Evolutionary conservation across 345 rosid genomes (phyloP), one percentile per base, ranked within the genome.

Genomic region (Linum trigynum): DNA sequence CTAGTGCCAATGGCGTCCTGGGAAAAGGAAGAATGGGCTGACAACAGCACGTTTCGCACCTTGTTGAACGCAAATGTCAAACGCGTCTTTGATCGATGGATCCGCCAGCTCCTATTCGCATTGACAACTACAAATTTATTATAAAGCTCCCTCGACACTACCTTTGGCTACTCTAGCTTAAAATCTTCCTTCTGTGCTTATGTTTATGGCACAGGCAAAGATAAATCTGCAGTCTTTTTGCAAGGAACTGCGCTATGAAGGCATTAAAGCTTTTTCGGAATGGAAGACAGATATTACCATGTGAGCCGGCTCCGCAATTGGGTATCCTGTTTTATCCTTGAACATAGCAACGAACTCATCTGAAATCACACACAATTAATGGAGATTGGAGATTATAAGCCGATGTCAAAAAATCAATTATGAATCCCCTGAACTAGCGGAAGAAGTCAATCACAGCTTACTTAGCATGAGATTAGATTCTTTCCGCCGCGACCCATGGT

Each of bases 1-100:
- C 96, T 79, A 80, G 76, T 85, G 79, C 98, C 98, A 92, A 57
- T 92, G 97, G 69, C 95, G 80, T 67, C 98, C 98, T 0, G 96
- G 97, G 70, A 86, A 88, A 62, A 92, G 86, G 70, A 92, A 94
- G 77, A 90, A 94, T 2, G 99, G 97, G 76, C 90, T 85, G 42
- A 94, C 85, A 65, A 94, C 85, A 64, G 90, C 91, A 16, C 95
- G 90, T 70, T 63, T 73, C 0, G 91, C 96, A 14, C 99, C 99
- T 80, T 76, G 79, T 73, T 43, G 75, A 72, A 94, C 85, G 66
- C 99, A 94, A 40, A 67, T 77, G 74, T 76, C 73, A 65, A 85
- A 90, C 41, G 97, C 97, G 75, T 84, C 86, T 74, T 57, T 84
- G 65, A 94, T 94, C 1, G 97, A 88, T 63, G 99, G 98, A 56